phyloP scores from a whole-genome alignment of 2,329 filamentous ascomycete species.

The Monosporascus cannonballus region DNA sequence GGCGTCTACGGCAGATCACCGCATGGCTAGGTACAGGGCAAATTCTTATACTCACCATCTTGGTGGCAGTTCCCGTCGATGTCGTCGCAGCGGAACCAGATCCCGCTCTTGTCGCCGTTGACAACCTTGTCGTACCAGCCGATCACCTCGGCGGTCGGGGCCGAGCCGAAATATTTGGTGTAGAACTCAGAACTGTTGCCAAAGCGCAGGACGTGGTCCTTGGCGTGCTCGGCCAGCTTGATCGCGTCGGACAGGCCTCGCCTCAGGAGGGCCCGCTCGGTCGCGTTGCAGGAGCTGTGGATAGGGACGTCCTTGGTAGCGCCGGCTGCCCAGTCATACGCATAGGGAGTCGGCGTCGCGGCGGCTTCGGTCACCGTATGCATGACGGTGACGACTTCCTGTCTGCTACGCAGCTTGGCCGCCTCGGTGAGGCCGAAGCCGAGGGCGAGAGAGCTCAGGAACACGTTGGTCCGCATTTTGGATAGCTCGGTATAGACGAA shows the following conservation, averaged over 20 bases:
- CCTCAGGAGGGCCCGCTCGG: constrained; percentile 49
- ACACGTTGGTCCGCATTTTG: constrained; percentile 5
- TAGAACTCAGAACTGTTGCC: constrained; percentile 54
- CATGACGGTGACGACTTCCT: constrained; percentile 8
- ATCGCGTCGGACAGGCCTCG: constrained; percentile 53
- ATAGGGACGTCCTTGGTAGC: constrained; percentile 36
- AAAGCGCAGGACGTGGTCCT: constrained; percentile 53
- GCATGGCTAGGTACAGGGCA: too few relatives aligned
- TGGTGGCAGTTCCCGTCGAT: constrained; percentile 57
- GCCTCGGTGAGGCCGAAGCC: constrained; percentile 1
- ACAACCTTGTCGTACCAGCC: constrained; percentile 59
- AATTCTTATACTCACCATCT: constrained; percentile 27
- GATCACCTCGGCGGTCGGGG: constrained; percentile 49
- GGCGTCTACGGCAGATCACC: too few relatives aligned
- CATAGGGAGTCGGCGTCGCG: constrained; percentile 1
- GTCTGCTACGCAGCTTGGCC: constrained; percentile 3
- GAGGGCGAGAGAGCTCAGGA: constrained; percentile 5
- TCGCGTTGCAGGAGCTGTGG: constrained; percentile 61
- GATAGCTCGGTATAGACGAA: neutral
- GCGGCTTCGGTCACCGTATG: constrained; percentile 4
- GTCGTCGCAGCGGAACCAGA: constrained; percentile 64
- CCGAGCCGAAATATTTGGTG: constrained; percentile 61
- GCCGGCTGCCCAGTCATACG: constrained; percentile 13
- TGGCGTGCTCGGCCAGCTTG: constrained; percentile 52
- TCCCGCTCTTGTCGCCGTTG: constrained; percentile 47